A percentile compares a stretch with the other conserved stretches of the same genome.
phyloP scores from a whole-genome alignment of 257 asterid species.

The Agastache rugosa region DNA sequence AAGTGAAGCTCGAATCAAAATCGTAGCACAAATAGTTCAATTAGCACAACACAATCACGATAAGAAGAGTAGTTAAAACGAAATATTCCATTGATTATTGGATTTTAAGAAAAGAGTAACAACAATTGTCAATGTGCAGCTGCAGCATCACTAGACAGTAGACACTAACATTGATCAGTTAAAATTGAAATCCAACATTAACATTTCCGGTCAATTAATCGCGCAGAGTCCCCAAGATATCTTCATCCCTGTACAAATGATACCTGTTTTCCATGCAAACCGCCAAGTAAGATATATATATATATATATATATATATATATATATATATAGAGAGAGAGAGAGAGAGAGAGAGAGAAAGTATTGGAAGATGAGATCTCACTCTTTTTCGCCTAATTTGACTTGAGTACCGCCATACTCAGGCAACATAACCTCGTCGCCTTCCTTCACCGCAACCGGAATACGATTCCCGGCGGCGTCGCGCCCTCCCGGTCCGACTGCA shows the following conservation, averaged over 20 bases:
- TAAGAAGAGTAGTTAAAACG: not conserved
- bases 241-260: conserved; percentile 62
- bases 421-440: conserved; percentile 80
- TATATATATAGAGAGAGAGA: not conserved
- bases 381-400: conserved; percentile 76
- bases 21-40: not conserved
- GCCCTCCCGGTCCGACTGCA: conserved; percentile 72
- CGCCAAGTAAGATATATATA: not conserved
- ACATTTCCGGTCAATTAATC: conserved; percentile 32
- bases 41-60: not conserved
- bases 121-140: conserved; percentile 2
- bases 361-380: conserved; percentile 46
- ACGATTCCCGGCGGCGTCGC: conserved; percentile 50
- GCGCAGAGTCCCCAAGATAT: conserved; percentile 57
- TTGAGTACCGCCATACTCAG: conserved; percentile 83
- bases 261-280: conserved; percentile 38
- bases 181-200: not conserved
- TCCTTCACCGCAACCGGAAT: conserved; percentile 73
- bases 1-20: not conserved
- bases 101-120: not conserved
- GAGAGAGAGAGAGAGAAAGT: not conserved
- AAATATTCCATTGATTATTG: conserved; percentile 13
- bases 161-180: not conserved
- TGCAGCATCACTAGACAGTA: not conserved
- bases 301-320: not conserved